Conservation (phyloP, 2,329 filamentous ascomycete species). For the Teratosphaeria zuluensis region DNA sequence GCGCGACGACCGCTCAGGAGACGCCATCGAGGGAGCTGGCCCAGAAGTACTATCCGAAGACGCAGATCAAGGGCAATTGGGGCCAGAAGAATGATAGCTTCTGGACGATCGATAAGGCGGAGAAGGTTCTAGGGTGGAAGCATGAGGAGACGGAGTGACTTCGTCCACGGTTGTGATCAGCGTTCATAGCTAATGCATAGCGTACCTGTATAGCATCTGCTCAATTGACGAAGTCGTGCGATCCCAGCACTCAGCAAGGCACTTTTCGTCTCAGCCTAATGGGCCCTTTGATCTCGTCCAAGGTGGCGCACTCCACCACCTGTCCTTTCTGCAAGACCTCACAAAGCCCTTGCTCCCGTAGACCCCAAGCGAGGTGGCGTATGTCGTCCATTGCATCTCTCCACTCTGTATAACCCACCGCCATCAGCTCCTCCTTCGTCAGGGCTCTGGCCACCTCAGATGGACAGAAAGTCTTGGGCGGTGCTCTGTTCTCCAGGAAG, state of each 20-base stretch:
- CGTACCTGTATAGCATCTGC: too few species aligned
- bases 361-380: constrained; percentile 33
- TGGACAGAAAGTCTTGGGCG: constrained; percentile 46
- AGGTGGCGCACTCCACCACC: constrained; percentile 24
- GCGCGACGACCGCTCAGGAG: constrained; percentile 22
- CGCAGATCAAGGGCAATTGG: constrained; percentile 14
- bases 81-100: constrained; percentile 14
- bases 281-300: constrained; percentile 35
- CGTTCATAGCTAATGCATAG: too few species aligned
- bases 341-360: constrained; percentile 32
- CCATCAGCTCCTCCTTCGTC: constrained; percentile 29
- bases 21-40: constrained; percentile 15
- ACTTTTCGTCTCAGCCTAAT: constrained; percentile 19
- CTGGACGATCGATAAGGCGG: constrained; percentile 19
- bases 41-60: constrained; percentile 18
- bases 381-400: constrained; percentile 39
- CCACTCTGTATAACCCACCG: constrained; percentile 29
- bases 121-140: constrained; percentile 17
- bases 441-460: constrained; percentile 42
- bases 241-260: neutral
- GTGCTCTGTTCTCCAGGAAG: constrained; percentile 17
- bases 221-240: too few species aligned
- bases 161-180: too few species aligned
- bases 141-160: constrained; percentile 16
- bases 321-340: constrained; percentile 42